Conservation (phyloP, 148 eudicot species). For the Amaranthus cruentus region DNA sequence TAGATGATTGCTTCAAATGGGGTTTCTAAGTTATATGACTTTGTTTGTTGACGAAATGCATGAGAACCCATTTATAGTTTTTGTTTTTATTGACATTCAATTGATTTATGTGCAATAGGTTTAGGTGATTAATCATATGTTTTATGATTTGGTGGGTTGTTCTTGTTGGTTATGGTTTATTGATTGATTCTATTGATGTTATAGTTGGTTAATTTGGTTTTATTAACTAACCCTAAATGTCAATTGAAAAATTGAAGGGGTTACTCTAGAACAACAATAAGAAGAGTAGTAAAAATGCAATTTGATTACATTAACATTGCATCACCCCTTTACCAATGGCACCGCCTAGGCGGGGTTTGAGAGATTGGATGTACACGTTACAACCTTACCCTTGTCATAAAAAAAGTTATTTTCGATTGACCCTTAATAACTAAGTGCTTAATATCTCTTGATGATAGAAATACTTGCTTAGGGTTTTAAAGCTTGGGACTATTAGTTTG, state of each 20-base stretch:
- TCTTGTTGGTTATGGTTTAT: not conserved
- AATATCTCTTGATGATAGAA: not conserved
- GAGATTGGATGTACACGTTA: too few species aligned
- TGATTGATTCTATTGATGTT: not conserved
- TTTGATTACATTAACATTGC: too few species aligned
- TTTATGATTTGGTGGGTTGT: not conserved
- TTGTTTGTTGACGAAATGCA: slow-evolving; percentile 3
- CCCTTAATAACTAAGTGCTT: not conserved
- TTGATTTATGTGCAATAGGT: not conserved
- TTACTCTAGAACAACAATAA: not conserved
- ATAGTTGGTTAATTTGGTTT: not conserved
- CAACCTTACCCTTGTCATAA: too few species aligned
- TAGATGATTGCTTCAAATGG: not conserved
- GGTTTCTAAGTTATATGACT: not conserved
- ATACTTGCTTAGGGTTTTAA: not conserved
- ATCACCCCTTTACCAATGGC: too few species aligned
- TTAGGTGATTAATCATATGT: not conserved
- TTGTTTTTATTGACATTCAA: not conserved
- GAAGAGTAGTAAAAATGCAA: not conserved
- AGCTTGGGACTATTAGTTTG: not conserved
- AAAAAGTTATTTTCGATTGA: too few species aligned
- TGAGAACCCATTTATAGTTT: slow-evolving; percentile 7
- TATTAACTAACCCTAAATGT: not conserved
- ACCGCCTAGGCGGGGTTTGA: too few species aligned
- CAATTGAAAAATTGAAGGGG: too few species aligned